Evolutionary conservation across 495 filamentous ascomycete genomes (phyloP), one percentile per base, ranked within the genome.

Genomic region (Podospora pseudoanserina): DNA sequence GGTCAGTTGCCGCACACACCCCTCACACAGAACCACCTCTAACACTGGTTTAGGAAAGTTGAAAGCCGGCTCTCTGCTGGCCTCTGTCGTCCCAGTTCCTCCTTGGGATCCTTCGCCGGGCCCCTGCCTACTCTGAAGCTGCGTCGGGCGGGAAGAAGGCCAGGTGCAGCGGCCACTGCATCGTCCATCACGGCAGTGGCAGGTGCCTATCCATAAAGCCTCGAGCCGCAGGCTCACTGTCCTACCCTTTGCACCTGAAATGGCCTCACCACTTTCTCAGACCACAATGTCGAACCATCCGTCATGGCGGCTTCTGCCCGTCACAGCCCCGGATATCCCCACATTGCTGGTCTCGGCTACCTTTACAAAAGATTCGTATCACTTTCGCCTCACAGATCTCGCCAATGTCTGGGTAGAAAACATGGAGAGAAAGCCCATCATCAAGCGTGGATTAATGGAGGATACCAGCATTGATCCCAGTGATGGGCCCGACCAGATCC

Each of bases 381-480:
- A 81, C 11, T 71, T 97, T 53, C 85, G 88, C 67, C 75, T 97
- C 32, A 95, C 94, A 4, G 95, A 99, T 77, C 85, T 98, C 19
- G 90, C 88, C 74, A 83, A 87, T 67, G 78, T 97, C n/a, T 99
- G 95, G 95, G 83, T 82, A 4, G 93, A 97, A 79, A 79, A 73
- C 19, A 79, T 97, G 39, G 81, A 87, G 53, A 83, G 86, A 32
- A 77, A 78, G 60, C 82, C 84, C 1, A 92, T 98, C 65, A 75
- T 91, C 27, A 76, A 82, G 53, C 85, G 90, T 65, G 91, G 91
- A 26, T 78, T 88, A 20, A 80, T 88, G 9, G 81, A 87, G 69
- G 83, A 87, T 53, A 91, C 91, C 5, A 89, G 89, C 39, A 97
- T 99, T 66, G 95, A 99, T 77, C 90, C 95, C 1, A 90, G 86